Base-by-base conservation (phyloP, 176 grass and related monocot species). In the Alopecurus myosuroides region DNA sequence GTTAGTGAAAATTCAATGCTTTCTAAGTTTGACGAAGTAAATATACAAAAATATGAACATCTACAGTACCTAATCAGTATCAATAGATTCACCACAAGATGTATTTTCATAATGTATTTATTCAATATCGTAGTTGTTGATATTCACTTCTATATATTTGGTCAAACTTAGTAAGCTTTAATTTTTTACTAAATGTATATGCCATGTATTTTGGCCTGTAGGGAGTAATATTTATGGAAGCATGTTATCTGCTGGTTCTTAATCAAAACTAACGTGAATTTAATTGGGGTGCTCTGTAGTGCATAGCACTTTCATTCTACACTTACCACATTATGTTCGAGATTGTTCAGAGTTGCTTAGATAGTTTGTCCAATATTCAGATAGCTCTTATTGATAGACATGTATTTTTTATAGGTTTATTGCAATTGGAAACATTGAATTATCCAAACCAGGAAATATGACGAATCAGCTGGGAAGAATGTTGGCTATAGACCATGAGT, bases 401-500 rank as follows among this genome's bases (percentile, higher is more conserved):
- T 87, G 15, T 29, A 72, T 92, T 85, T 89, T 31, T 46, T 90
- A 37, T 87, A 99, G 97, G 91, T 96, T 99, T 76, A 89, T 92
- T 58, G 81, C 93, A 74, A 77, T 92, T 86, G 78, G 84, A 76
- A 91, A 96, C 76, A 88, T 95, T 85, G 97, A 96, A 49, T 81
- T 99, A 88, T 99, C 97, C 17, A 88, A 92, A 89, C 97, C 97
- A 82, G 97, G 97, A 79, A 99, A 99, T 77, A 51, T 81, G 68
- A 94, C 78, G 70, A 77, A 92, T 90, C 89, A 92, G 45, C 81
- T 99, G 26, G 97, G 97, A 86, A 96, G 93, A 86, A 86, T 94
- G 87, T 85, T 99, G 85, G 76, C 91, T 72, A 70, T 99, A 86
- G 93, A 99, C 91, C 89, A 82, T 81, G 93, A 92, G 97, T 99